Evolutionary conservation across 805 yeast species (phyloP).

Genomic region (Hemisphaericaspora nanyangensis): DNA sequence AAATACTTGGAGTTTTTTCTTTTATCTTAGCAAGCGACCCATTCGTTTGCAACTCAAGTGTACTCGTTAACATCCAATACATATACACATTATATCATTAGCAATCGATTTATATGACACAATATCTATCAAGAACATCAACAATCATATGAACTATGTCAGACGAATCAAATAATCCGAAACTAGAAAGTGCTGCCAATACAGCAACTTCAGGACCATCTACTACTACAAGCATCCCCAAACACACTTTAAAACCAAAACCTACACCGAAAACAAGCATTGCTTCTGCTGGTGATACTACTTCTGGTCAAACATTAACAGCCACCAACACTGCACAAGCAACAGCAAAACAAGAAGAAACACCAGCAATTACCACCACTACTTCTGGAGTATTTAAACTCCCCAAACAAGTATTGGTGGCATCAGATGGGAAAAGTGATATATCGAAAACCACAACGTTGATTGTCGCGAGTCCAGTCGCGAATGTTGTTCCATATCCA

Average conservation of each 20-base stretch:
- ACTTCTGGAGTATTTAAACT: slow-evolving; percentile 1
- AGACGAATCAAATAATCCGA: too few relatives aligned
- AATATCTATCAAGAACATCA: too few relatives aligned
- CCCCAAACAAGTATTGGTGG: slow-evolving; percentile 1
- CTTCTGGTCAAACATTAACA: neutral
- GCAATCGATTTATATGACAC: too few relatives aligned
- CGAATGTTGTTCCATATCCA: neutral
- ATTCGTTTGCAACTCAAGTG: too few relatives aligned
- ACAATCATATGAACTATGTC: too few relatives aligned
- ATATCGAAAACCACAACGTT: neutral
- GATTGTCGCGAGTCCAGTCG: neutral
- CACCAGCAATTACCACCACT: slow-evolving; percentile 1
- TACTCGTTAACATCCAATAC: too few relatives aligned
- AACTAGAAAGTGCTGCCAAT: too few relatives aligned
- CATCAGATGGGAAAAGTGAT: neutral
- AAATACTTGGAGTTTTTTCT: too few relatives aligned
- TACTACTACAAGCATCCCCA: neutral
- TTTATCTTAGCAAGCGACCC: too few relatives aligned
- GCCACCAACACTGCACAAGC: neutral
- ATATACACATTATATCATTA: too few relatives aligned
- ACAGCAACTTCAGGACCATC: too few relatives aligned
- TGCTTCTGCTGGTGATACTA: neutral
- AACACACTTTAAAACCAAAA: neutral
- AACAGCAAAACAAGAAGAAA: neutral
- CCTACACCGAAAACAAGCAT: neutral